phyloP scores from a whole-genome alignment of 1,284 basidiomycete species.

The Meira miltonrushii region DNA sequence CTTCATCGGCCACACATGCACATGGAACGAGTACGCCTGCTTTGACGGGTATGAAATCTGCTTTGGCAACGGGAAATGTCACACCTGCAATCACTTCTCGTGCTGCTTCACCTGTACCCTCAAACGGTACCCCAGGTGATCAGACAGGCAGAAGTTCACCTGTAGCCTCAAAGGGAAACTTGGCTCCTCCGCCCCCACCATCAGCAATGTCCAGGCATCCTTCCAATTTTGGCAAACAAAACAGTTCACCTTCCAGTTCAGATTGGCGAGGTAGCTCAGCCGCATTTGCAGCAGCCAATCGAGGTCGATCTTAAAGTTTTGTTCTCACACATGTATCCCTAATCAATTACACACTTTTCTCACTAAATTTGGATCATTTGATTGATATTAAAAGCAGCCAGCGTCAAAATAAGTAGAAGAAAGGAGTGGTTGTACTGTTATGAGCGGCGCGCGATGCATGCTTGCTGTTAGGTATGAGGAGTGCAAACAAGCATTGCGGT shows the following conservation, averaged over 20 bases:
- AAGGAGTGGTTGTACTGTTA: too few relatives aligned
- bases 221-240: background rate
- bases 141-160: conserved; percentile 1
- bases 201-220: background rate
- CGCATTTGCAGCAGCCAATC: conserved; percentile 4
- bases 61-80: background rate
- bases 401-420: too few relatives aligned
- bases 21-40: background rate
- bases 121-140: background rate
- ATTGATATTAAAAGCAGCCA: too few relatives aligned
- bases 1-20: background rate
- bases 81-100: background rate
- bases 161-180: background rate
- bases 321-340: too few relatives aligned
- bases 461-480: too few relatives aligned
- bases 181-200: background rate
- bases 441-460: too few relatives aligned
- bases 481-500: too few relatives aligned
- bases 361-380: too few relatives aligned
- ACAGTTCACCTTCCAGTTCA: background rate
- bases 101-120: background rate
- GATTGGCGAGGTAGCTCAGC: conserved; percentile 7
- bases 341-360: too few relatives aligned
- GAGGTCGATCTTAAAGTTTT: background rate
- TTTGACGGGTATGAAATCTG: background rate